A percentile compares a stretch with the other conserved stretches of the same genome.
Conservation (phyloP, 805 yeast species). For the Metschnikowia drakensbergensis region DNA sequence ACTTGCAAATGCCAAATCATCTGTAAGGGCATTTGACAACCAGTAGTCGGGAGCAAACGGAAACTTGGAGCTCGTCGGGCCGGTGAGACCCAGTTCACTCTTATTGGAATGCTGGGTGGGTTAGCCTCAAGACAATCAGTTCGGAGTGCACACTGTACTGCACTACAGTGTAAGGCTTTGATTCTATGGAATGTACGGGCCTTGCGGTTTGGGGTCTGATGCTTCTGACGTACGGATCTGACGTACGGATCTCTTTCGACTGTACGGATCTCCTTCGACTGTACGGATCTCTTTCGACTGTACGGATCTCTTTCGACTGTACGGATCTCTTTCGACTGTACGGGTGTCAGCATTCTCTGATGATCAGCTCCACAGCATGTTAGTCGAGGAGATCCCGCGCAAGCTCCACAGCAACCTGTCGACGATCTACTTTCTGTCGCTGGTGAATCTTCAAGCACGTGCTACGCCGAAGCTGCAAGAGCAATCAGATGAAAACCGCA, state of each 20-base stretch:
- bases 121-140: too few relatives aligned
- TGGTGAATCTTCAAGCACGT: conserved; percentile 40
- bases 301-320: neutral
- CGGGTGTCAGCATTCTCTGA: neutral
- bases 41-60: too few relatives aligned
- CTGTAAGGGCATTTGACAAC: too few relatives aligned
- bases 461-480: conserved; percentile 22
- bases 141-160: too few relatives aligned
- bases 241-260: neutral
- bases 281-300: neutral
- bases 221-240: neutral
- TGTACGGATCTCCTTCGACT: neutral
- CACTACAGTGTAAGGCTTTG: too few relatives aligned
- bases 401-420: conserved; percentile 27
- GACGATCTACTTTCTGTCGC: conserved; percentile 39
- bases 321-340: neutral
- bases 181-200: too few relatives aligned
- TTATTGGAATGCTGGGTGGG: too few relatives aligned
- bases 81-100: too few relatives aligned
- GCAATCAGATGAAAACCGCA: conserved; percentile 18
- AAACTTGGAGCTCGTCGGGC: too few relatives aligned
- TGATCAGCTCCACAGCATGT: conserved; percentile 22
- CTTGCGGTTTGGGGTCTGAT: neutral
- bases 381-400: conserved; percentile 43
- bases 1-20: too few relatives aligned